Evolutionary conservation across 345 rosid genomes (phyloP).

Genomic region (Salix caprea): DNA sequence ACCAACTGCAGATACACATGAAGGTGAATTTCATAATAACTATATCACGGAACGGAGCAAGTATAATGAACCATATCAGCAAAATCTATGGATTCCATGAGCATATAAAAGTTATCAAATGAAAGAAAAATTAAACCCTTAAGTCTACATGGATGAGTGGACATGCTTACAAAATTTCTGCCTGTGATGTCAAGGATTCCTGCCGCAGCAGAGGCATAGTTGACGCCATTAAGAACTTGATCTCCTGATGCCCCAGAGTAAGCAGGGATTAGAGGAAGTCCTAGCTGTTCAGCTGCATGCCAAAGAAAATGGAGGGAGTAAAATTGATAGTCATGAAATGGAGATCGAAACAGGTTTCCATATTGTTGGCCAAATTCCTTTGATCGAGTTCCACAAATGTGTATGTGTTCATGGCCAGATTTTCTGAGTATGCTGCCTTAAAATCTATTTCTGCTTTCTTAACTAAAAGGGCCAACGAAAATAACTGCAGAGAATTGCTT

Average conservation of each 20-base stretch:
- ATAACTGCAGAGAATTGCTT: too few species aligned
- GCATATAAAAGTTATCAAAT: not conserved
- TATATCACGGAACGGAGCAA: not conserved
- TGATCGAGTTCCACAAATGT: not conserved
- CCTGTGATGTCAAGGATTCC: slow-evolving; percentile 91
- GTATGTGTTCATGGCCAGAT: not conserved
- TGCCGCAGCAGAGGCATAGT: slow-evolving; percentile 97
- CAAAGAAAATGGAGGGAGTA: slow-evolving; percentile 10
- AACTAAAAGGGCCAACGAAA: too few species aligned
- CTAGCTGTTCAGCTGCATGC: slow-evolving; percentile 74
- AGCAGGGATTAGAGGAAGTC: slow-evolving; percentile 84
- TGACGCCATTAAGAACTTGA: slow-evolving; percentile 74
- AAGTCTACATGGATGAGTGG: not conserved
- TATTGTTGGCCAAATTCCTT: not conserved
- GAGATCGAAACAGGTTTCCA: not conserved
- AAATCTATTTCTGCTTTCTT: too few species aligned
- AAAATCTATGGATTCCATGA: not conserved
- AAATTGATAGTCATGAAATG: not conserved
- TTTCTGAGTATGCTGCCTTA: not conserved
- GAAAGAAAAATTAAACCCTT: not conserved
- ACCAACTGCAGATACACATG: not conserved
- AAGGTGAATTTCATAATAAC: not conserved
- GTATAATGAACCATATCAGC: not conserved
- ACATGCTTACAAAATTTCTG: slow-evolving; percentile 71
- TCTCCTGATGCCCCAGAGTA: slow-evolving; percentile 70